These are phyloP conservation scores for Firmiana major DNA, from an alignment of 345 rosid genomes.

Conservation along the genomic window DNA sequence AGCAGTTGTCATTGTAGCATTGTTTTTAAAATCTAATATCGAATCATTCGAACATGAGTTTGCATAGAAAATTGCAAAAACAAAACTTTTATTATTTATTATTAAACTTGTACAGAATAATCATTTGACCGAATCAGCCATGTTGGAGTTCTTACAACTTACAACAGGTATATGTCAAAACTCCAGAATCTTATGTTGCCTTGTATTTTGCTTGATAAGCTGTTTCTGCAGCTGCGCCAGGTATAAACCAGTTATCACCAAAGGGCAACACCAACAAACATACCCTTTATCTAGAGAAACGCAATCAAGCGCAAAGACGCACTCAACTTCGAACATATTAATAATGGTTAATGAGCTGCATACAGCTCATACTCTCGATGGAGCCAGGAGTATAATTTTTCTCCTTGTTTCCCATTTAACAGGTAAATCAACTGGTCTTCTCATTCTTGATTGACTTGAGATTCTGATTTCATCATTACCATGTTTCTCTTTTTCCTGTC, in stretches of 20 bases:
- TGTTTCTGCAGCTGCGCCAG: neutral
- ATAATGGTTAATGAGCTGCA: constrained; percentile 4
- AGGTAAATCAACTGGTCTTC: neutral
- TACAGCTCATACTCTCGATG: neutral
- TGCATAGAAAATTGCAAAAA: neutral
- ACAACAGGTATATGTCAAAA: constrained; percentile 5
- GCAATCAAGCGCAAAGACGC: neutral
- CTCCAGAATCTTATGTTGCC: neutral
- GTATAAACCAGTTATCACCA: neutral
- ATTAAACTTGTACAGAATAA: neutral
- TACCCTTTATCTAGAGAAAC: neutral
- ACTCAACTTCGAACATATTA: neutral
- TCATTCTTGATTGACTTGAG: neutral
- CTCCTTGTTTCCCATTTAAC: constrained; percentile 6
- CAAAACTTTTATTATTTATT: neutral
- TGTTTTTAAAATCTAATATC: neutral
- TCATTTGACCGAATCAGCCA: neutral
- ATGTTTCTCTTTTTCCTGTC: neutral
- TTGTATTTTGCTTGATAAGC: neutral
- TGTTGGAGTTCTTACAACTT: neutral
- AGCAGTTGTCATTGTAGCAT: neutral
- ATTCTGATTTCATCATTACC: neutral
- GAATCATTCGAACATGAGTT: neutral
- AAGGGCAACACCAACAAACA: neutral
- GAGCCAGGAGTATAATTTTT: neutral